These are phyloP conservation scores for Pichia sp. DNA, from an alignment of 1,139 yeast species.

Conservation along the genomic window DNA sequence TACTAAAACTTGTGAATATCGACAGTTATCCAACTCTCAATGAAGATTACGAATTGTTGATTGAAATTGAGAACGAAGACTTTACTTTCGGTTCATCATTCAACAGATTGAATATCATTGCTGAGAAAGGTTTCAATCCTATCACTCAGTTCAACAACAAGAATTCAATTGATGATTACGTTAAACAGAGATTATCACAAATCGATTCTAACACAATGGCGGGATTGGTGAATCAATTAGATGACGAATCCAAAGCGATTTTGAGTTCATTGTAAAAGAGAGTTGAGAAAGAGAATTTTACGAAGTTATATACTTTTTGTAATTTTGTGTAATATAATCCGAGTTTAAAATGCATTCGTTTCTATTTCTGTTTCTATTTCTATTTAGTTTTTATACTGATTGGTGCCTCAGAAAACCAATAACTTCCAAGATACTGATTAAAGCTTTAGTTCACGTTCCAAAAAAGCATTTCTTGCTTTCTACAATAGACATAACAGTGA, in stretches of 20 bases:
- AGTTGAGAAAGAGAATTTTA: too few relatives aligned
- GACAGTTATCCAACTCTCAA: conserved; percentile 28
- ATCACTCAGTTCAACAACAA: conserved; percentile 32
- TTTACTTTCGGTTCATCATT: conserved; percentile 78
- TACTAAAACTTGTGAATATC: conserved; percentile 38
- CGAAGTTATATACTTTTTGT: too few relatives aligned
- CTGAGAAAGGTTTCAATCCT: conserved; percentile 61
- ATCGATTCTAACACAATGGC: conserved; percentile 9
- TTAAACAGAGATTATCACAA: conserved; percentile 27
- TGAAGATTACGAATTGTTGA: conserved; percentile 26
- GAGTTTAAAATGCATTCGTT: too few relatives aligned
- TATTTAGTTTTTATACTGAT: too few relatives aligned
- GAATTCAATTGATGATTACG: conserved; percentile 23
- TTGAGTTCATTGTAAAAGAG: conserved; percentile 17
- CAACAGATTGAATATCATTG: conserved; percentile 62
- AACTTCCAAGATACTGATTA: too few relatives aligned
- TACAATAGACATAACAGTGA: too few relatives aligned
- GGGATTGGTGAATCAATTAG: conserved; percentile 3
- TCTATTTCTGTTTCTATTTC: too few relatives aligned
- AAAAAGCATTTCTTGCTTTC: too few relatives aligned
- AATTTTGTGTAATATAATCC: too few relatives aligned
- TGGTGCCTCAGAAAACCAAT: too few relatives aligned
- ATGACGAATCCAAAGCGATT: conserved; percentile 30
- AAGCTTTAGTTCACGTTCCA: too few relatives aligned
- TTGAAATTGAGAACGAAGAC: conserved; percentile 55